phyloP scores from a whole-genome alignment of 2,329 filamentous ascomycete species.

The Podosphaera xanthii region DNA sequence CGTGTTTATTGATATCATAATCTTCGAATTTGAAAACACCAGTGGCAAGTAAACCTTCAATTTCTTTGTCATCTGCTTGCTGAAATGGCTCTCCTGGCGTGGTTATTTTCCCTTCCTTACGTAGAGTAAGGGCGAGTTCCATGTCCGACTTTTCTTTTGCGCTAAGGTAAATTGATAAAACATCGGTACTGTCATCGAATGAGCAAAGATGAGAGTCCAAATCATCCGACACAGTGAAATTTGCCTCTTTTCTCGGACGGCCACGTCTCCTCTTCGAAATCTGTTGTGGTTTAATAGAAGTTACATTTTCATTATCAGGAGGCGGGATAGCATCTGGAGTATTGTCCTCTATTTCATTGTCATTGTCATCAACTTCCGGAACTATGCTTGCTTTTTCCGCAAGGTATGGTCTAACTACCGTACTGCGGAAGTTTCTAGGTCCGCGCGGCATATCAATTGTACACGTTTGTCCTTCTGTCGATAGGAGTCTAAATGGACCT shows the following conservation, averaged over 20 bases:
- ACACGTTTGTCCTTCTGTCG: conserved; percentile 2
- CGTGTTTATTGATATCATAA: neutral
- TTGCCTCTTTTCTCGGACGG: neutral
- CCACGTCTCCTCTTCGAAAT: too few relatives aligned
- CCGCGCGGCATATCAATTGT: conserved; percentile 1
- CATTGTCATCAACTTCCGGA: neutral
- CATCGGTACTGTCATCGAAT: neutral
- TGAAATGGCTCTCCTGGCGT: neutral
- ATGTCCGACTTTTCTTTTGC: neutral
- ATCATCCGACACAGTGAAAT: neutral
- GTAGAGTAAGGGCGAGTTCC: neutral
- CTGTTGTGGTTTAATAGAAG: neutral
- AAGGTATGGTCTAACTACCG: conserved; percentile 3
- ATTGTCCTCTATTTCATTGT: neutral
- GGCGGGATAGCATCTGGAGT: neutral
- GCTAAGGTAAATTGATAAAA: neutral
- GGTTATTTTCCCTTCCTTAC: neutral
- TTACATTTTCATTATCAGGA: neutral
- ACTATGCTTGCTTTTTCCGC: neutral
- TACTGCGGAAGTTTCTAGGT: conserved; percentile 1
- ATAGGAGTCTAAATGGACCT: conserved; percentile 3
- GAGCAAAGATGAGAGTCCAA: neutral
- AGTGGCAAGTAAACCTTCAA: neutral
- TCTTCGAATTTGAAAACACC: neutral
- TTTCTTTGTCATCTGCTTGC: neutral